Conservation (phyloP, 2,329 filamentous ascomycete genomes). For the Venturia carpophila region DNA sequence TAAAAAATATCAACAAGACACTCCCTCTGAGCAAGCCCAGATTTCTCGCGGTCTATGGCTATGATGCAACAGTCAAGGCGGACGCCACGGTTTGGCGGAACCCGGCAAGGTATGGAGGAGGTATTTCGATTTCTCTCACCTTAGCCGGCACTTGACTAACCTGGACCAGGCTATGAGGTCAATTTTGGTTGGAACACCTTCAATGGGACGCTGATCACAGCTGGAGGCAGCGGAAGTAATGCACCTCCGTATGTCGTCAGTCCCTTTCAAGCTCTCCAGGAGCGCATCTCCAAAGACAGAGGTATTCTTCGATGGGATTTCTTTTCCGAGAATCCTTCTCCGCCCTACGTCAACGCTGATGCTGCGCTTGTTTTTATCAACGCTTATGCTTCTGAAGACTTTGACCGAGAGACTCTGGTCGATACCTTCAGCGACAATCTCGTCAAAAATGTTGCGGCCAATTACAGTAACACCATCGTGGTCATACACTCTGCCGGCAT, state of each 20-base stretch:
- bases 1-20: conserved; percentile 51
- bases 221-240: conserved; percentile 30
- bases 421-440: conserved; percentile 26
- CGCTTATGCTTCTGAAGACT: conserved; percentile 24
- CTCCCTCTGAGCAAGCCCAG: conserved; percentile 46
- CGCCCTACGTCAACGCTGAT: conserved; percentile 22
- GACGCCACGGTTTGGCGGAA: neutral
- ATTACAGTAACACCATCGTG: conserved; percentile 45
- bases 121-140: neutral
- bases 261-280: conserved; percentile 31
- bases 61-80: conserved; percentile 47
- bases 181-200: conserved; percentile 1
- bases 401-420: conserved; percentile 25
- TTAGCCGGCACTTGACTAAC: neutral
- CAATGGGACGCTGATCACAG: conserved; percentile 35
- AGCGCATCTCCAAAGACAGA: conserved; percentile 26
- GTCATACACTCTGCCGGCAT: conserved; percentile 67
- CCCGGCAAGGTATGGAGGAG: neutral
- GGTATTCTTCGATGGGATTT: conserved; percentile 25
- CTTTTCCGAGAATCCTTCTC: conserved; percentile 22
- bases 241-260: conserved; percentile 29
- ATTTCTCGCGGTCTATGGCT: conserved; percentile 42
- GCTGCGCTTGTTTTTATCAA: conserved; percentile 29
- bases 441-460: conserved; percentile 22
- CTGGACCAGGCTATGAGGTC: conserved; percentile 15